These are phyloP conservation scores for Blastomyces percursus DNA, from an alignment of 2,329 filamentous ascomycete genomes.

Conservation along the genomic window DNA sequence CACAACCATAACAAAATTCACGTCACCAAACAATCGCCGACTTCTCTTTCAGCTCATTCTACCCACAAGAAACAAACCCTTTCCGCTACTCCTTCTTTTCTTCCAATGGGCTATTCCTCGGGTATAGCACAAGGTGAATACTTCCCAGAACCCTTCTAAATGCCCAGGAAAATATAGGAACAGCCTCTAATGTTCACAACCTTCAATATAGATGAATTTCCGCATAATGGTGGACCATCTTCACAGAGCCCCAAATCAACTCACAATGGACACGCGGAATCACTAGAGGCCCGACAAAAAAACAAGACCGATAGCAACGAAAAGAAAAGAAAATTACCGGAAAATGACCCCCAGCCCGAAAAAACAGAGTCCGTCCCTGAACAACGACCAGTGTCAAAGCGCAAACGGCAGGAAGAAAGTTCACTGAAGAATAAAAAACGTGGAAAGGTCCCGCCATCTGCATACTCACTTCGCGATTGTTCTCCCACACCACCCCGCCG, in stretches of 20 bases:
- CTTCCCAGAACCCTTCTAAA: not conserved
- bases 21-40: not conserved
- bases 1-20: not conserved
- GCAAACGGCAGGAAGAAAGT: slow-evolving; percentile 31
- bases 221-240: not conserved
- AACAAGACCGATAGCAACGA: slow-evolving; percentile 11
- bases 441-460: slow-evolving; percentile 28
- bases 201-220: not conserved
- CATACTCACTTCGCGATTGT: slow-evolving; percentile 31
- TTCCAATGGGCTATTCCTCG: not conserved
- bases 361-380: slow-evolving; percentile 14
- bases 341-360: slow-evolving; percentile 19
- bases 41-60: not conserved
- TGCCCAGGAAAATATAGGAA: not conserved
- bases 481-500: slow-evolving; percentile 16
- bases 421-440: slow-evolving; percentile 29
- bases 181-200: not conserved
- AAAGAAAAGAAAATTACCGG: slow-evolving; percentile 22
- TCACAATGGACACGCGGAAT: not conserved
- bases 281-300: not conserved
- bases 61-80: not conserved
- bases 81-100: not conserved
- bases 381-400: slow-evolving; percentile 26
- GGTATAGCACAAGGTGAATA: not conserved
- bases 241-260: not conserved